A percentile compares a stretch with the other conserved stretches of the same genome.
phyloP scores from a whole-genome alignment of 2,329 filamentous ascomycete species.

The Hymenoscyphus occultus region DNA sequence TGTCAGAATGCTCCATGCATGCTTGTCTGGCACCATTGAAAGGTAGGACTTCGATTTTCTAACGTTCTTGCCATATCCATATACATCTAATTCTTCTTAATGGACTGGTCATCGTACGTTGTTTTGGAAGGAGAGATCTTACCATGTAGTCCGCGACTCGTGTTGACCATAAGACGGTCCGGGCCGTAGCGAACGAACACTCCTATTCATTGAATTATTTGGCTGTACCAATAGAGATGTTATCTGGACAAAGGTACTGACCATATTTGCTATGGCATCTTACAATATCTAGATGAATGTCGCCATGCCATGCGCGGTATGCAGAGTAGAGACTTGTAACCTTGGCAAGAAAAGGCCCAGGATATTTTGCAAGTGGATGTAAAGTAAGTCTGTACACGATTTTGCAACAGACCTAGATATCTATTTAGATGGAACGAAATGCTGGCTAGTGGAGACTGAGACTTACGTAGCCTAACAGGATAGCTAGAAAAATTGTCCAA shows the following conservation, averaged over 20 bases:
- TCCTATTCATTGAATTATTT: not conserved
- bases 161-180: slow-evolving; percentile 15
- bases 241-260: not conserved
- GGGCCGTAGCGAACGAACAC: slow-evolving; percentile 25
- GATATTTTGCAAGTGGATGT: slow-evolving; percentile 26
- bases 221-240: not conserved
- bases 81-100: slow-evolving; percentile 39
- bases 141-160: not conserved
- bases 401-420: too few relatives aligned
- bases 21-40: too few relatives aligned
- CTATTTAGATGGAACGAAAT: too few relatives aligned
- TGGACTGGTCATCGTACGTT: not conserved
- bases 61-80: too few relatives aligned
- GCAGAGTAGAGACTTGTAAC: slow-evolving; percentile 29
- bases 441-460: too few relatives aligned
- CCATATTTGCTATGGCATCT: slow-evolving; percentile 28
- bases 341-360: slow-evolving; percentile 34
- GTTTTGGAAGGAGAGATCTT: not conserved
- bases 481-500: too few relatives aligned
- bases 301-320: slow-evolving; percentile 37
- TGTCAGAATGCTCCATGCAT: too few relatives aligned
- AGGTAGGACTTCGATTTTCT: too few relatives aligned
- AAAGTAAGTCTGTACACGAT: slow-evolving; percentile 13
- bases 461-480: too few relatives aligned
- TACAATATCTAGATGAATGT: slow-evolving; percentile 36